phyloP scores from a whole-genome alignment of 2,329 filamentous ascomycete species.

The Xylaria sp. region DNA sequence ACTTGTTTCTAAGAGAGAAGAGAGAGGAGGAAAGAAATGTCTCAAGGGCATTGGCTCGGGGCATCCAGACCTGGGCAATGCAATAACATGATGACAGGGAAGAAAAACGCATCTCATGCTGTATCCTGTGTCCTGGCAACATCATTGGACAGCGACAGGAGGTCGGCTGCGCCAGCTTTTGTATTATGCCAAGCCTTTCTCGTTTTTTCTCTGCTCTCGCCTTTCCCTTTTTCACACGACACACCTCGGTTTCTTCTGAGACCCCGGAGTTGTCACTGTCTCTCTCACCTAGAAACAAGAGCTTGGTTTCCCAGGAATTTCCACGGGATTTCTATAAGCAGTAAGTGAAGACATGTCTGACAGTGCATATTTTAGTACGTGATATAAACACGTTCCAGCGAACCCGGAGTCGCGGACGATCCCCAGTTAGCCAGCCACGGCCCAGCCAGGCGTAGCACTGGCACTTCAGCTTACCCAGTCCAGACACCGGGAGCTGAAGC shows the following conservation, averaged over 20 bases:
- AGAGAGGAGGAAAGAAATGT: background rate
- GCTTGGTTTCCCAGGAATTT: background rate
- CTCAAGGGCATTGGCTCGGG: background rate
- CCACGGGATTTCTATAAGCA: background rate
- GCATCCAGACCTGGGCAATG: background rate
- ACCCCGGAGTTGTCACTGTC: background rate
- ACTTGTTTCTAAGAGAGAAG: background rate
- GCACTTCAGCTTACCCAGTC: background rate
- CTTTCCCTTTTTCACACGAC: background rate
- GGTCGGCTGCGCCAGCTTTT: background rate
- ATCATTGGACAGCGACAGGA: background rate
- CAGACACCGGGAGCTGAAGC: background rate
- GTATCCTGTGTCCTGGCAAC: background rate
- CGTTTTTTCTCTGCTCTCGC: background rate
- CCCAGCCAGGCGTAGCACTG: background rate
- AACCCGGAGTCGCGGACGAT: background rate
- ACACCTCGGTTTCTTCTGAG: background rate
- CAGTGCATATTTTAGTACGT: background rate
- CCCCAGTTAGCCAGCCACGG: background rate
- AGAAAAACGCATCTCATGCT: background rate
- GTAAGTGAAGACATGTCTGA: background rate
- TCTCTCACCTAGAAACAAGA: background rate
- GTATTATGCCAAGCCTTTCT: slow-evolving; percentile 6
- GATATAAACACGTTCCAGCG: background rate
- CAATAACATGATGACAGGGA: background rate